Evolutionary conservation across 257 asterid genomes (phyloP), one percentile per base, ranked within the genome.

Genomic region (Catharanthus roseus): DNA sequence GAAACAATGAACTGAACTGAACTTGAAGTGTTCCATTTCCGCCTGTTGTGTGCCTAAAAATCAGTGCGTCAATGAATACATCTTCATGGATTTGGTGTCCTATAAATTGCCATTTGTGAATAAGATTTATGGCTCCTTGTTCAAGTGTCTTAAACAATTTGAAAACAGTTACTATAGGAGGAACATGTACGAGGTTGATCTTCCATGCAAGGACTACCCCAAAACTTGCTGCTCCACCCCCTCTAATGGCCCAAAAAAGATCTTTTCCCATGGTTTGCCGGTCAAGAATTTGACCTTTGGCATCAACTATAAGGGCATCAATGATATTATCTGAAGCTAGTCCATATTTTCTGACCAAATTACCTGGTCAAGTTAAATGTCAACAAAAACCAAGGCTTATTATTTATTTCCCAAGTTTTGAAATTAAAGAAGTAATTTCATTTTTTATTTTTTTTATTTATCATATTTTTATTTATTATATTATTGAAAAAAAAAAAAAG

Each of bases 151-250:
- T 69, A 24, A 31, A 64, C 44, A 83, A 11, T 2, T 83, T 70
- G 71, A 85, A 85, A 58, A 76, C 87, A n/a, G 86, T 80, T 42
- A 85, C 87, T 5, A 41, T 55, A 0, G 77, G 49, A 2, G 89
- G 87, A 70, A 82, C 85, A 60, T 67, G 26, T 16, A 80, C 85
- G 10, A 85, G 16, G 13, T 34, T 44, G 29, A 85, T 24, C 41
- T 85, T 85, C 84, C 85, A 85, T 3, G 81, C 72, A 0, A 79
- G 73, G n/a, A 85, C 73, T 13, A 82, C 72, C 23, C 86, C 86
- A 38, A 78, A 82, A 69, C 85, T 85, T 4, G 87, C 21, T 5
- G 5, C 53, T 13, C 53, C 53, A 16, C 53, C 53, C 16, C 53
- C 53, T 15, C 53, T 47, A 8, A 82, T 82, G 61, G 86, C 86